phyloP scores from a whole-genome alignment of 768 basidiomycete genomes.

The Rhodotorula toruloides region DNA sequence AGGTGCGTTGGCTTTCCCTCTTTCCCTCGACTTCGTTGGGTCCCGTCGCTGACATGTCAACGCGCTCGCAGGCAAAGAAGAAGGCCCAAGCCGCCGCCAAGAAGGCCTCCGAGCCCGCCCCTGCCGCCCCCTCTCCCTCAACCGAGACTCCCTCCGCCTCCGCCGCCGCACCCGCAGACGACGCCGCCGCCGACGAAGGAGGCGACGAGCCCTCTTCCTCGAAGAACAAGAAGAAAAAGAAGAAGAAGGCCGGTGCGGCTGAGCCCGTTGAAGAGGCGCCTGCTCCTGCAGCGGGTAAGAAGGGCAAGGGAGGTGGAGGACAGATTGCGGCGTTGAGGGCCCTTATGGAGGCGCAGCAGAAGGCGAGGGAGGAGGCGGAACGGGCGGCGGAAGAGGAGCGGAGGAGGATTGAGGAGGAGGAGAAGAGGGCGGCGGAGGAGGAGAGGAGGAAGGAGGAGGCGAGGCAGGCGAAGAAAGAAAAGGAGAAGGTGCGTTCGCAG shows the following conservation, averaged over 20 bases:
- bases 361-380: constrained; percentile 75
- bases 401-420: constrained; percentile 78
- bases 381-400: constrained; percentile 63
- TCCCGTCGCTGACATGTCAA: background rate
- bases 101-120: constrained; percentile 49
- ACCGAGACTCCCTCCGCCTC: constrained; percentile 35
- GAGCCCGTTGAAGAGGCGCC: constrained; percentile 44
- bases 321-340: constrained; percentile 75
- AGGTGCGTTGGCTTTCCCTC: constrained; percentile 53
- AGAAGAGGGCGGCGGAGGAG: constrained; percentile 70
- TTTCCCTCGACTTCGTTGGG: background rate
- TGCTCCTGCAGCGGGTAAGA: constrained; percentile 47
- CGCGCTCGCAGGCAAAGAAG: constrained; percentile 69
- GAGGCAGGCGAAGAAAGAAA: constrained; percentile 81
- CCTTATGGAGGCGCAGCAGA: constrained; percentile 85
- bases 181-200: constrained; percentile 29
- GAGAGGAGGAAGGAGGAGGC: constrained; percentile 89
- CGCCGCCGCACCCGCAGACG: constrained; percentile 6
- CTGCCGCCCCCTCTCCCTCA: constrained; percentile 38
- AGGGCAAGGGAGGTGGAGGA: constrained; percentile 50
- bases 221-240: constrained; percentile 46
- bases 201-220: constrained; percentile 27
- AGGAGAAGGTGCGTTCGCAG: constrained; percentile 65
- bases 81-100: constrained; percentile 88
- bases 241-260: constrained; percentile 40